These are phyloP conservation scores for Silene latifolia DNA, from an alignment of 148 eudicot genomes.

Conservation along the genomic window DNA sequence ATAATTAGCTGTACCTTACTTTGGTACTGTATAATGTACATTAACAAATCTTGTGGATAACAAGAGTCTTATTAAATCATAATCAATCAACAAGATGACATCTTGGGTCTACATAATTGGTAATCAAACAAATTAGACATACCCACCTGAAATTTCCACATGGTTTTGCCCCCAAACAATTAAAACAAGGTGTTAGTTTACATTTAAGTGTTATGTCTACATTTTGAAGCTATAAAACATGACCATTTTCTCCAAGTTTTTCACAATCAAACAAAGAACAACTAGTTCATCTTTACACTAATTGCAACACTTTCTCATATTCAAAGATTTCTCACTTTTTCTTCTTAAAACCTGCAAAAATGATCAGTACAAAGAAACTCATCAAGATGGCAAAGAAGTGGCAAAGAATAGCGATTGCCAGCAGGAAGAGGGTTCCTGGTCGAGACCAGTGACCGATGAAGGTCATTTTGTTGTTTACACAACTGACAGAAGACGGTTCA, in stretches of 20 bases:
- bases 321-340: neutral
- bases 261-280: neutral
- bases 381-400: slow-evolving; percentile 29
- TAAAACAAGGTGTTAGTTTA: slow-evolving; percentile 1
- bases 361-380: slow-evolving; percentile 30
- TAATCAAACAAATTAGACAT: neutral
- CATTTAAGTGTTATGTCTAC: slow-evolving; percentile 9
- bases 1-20: neutral
- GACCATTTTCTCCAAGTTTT: slow-evolving; percentile 4
- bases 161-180: slow-evolving; percentile 1
- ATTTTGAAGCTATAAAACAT: slow-evolving; percentile 12
- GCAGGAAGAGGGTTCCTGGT: slow-evolving; percentile 18
- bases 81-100: neutral
- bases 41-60: neutral
- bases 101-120: slow-evolving; percentile 5
- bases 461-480: slow-evolving; percentile 21
- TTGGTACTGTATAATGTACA: neutral
- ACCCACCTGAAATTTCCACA: slow-evolving; percentile 6
- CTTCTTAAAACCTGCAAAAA: neutral
- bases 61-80: neutral
- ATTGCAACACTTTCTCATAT: neutral
- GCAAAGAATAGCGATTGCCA: slow-evolving; percentile 21
- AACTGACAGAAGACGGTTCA: slow-evolving; percentile 11
- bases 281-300: neutral
- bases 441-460: neutral